Base-by-base conservation (phyloP, 768 basidiomycete genomes). In the Lactifluus piperatus region DNA sequence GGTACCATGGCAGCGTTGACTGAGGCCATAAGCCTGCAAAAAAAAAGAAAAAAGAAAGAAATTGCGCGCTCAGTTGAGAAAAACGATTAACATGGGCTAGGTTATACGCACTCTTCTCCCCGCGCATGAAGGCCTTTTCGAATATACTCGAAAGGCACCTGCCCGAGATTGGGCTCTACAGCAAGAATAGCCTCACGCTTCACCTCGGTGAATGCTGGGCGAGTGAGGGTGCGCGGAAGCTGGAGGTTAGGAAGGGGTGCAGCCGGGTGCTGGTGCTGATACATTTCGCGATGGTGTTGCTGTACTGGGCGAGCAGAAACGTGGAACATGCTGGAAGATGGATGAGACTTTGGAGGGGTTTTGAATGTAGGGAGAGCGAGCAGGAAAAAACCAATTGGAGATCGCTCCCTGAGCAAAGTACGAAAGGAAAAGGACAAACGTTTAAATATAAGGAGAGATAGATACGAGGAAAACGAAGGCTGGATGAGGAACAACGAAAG, bases 171-270 rank as follows among this genome's bases (percentile, higher is more conserved):
- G 24, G 81, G 78, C 34, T 81, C 80, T 57, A 81, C 72, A n/a
- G 84, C 78, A 3, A 69, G 66, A 37, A 88, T 64, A 39, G 77
- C 79, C 41, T 82, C 81, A 47, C 76, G 73, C 39, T 81, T 76
- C 41, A 88, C 78, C 57, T 83, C 80, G 41, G 74, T 66, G 63
- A 79, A 84, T 2, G 76, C 71, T 5, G 88, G 87, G 11, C 86
- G 80, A 32, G 79, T 74, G 51, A 91, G 82, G 41, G 75, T 81
- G 56, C 87, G 80, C n/a, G 87, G 88, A 24, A 91, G 81, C 65
- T 88, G 84, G 11, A 89, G 76, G 64, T 68, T 73, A 52, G 62
- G 75, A 63, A 65, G 68, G 30, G 62, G 71, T 50, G 68, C 41
- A 27, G 60, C 51, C 11, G 54, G 29, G 22, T 62, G 61, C n/a